Conservation (phyloP, 108 stramenopile species). For the Pseudonitzschia delicatissima region DNA sequence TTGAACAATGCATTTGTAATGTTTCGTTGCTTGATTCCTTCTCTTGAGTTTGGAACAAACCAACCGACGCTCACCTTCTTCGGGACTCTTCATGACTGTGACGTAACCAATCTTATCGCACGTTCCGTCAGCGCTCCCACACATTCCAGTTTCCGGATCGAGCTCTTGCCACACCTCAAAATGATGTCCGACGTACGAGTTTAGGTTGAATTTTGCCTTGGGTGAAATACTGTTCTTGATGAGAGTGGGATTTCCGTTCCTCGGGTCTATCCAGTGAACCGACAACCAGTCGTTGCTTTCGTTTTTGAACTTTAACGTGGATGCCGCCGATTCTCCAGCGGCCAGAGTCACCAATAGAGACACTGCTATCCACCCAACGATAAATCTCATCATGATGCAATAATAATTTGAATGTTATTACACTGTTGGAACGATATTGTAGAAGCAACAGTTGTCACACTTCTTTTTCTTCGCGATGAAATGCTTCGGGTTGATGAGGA, state of each 20-base stretch:
- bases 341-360: neutral
- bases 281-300: slow-evolving; percentile 55
- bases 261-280: slow-evolving; percentile 64
- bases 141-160: slow-evolving; percentile 46
- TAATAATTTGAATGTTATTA: too few species aligned
- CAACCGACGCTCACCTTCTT: slow-evolving; percentile 43
- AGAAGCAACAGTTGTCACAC: too few species aligned
- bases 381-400: too few species aligned
- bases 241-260: slow-evolving; percentile 37
- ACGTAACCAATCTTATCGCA: slow-evolving; percentile 50
- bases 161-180: slow-evolving; percentile 76
- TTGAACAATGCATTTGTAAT: neutral
- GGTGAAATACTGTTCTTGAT: slow-evolving; percentile 44
- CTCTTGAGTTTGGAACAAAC: neutral
- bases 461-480: too few species aligned
- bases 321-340: neutral
- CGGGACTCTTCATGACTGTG: slow-evolving; percentile 51
- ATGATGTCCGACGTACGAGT: slow-evolving; percentile 67
- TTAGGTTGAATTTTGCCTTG: slow-evolving; percentile 36
- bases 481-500: too few species aligned
- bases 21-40: too few species aligned
- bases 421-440: too few species aligned
- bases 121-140: slow-evolving; percentile 39
- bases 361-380: too few species aligned
- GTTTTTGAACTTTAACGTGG: slow-evolving; percentile 15